phyloP scores from a whole-genome alignment of 1,284 basidiomycete species.

The Ganoderma multipileum region DNA sequence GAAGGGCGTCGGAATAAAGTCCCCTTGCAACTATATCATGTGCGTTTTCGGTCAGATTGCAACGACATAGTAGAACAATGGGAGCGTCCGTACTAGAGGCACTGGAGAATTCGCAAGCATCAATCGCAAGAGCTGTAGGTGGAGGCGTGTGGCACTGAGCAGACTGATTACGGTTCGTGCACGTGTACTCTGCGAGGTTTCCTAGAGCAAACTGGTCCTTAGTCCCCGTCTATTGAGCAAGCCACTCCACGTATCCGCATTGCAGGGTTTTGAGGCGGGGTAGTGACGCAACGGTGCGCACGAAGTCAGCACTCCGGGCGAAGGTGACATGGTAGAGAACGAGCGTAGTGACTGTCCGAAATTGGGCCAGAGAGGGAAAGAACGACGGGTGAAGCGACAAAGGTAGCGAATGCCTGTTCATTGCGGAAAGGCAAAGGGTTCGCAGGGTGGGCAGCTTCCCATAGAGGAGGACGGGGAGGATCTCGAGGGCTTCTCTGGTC shows the following conservation, averaged over 20 bases:
- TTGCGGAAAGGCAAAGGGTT: not conserved
- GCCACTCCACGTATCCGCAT: not conserved
- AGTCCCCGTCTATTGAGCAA: not conserved
- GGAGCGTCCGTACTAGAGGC: not conserved
- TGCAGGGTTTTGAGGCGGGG: not conserved
- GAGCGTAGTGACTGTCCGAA: not conserved
- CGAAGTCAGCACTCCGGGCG: not conserved
- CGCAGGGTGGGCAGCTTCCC: conserved; percentile 6
- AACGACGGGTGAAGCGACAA: not conserved
- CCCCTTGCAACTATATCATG: not conserved
- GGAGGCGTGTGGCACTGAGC: not conserved
- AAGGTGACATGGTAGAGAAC: not conserved
- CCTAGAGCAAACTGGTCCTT: not conserved
- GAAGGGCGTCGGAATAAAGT: not conserved
- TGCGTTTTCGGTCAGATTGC: not conserved
- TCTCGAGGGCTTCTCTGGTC: conserved; percentile 1
- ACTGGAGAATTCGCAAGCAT: not conserved
- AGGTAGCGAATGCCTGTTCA: not conserved
- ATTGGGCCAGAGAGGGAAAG: not conserved
- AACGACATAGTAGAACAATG: not conserved
- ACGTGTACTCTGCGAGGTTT: not conserved
- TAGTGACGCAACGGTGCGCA: not conserved
- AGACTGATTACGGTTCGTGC: not conserved
- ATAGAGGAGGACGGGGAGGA: conserved; percentile 7
- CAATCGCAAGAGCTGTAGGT: not conserved